Percentiles rank a stretch among this genome's conserved stretches.
Conservation (phyloP, 306 rosid species). For the Pyrus pyrifolia region DNA sequence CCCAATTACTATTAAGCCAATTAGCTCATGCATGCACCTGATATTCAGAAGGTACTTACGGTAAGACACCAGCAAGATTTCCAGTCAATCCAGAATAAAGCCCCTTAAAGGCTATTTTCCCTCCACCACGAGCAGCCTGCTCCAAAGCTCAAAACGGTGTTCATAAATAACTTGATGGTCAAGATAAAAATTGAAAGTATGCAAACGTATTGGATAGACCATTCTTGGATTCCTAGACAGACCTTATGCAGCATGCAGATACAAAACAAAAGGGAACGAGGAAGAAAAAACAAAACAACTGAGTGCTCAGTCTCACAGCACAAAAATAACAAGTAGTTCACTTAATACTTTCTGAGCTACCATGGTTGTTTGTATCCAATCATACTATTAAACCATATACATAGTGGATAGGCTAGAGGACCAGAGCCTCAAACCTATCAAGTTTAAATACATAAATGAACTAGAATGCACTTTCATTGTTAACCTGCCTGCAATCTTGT, state of each 20-base stretch:
- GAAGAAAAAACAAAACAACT: neutral
- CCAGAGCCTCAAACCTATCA: neutral
- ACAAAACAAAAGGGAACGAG: neutral
- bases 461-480: neutral
- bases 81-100: slow-evolving; percentile 97
- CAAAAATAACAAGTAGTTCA: neutral
- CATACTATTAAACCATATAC: neutral
- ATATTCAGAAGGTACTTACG: slow-evolving; percentile 50
- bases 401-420: neutral
- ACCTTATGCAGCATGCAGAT: neutral
- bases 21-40: neutral
- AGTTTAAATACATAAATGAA: neutral
- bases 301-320: neutral
- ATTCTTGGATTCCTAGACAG: neutral
- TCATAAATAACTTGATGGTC: neutral
- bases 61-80: slow-evolving; percentile 92
- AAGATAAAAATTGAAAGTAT: neutral
- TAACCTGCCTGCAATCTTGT: slow-evolving; percentile 90
- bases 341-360: neutral
- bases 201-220: neutral
- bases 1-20: neutral
- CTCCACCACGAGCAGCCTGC: slow-evolving; percentile 91
- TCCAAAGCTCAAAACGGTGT: slow-evolving; percentile 5
- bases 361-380: neutral
- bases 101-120: slow-evolving; percentile 64